Evolutionary conservation across 768 basidiomycete species (phyloP), one percentile per base, ranked within the genome.

Genomic region (Mycena capillaripes): DNA sequence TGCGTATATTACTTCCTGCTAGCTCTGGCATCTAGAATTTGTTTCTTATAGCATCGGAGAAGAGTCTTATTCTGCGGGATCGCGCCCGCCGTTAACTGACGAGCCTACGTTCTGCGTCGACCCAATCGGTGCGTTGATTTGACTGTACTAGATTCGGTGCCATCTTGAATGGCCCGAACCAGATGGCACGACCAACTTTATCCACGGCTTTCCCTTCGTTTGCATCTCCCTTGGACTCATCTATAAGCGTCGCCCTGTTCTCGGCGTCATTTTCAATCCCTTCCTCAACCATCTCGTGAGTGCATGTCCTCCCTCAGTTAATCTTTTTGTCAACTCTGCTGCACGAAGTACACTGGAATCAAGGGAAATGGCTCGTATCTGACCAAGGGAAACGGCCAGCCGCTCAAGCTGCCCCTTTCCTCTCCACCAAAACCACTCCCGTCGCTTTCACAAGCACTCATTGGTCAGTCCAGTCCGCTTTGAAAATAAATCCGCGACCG

Each of bases 41-140:
- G 14, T 38, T 25, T 27, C 44, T 16, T 68, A 25, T 63, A 97
- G 95, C 82, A 95, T 98, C 69, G 97, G 97, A 67, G 97, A 99
- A 79, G 97, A 99, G 83, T 94, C 94, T 0, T 97, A 93, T 76
- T 91, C 95, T 11, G 87, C 92, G 5, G 95, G 95, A n/a, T 80
- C 86, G 68, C 86, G 89, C 34, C 86, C 87, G 23, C 86, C 91
- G 14, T 82, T 97, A 67, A 95, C 95, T 1, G 94, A 98, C 76
- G 91, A 91, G 34, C 96, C 97, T 6, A 99, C 97, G 0, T 99
- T 94, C 85, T 98, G 97, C 77, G 95, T 97, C 52, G 97, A 99
- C 80, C 97, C 97, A 36, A 97, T 98, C 68, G 97, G 94, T 92
- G 75, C 66, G 86, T 77, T 63, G 17, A 30, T 11, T 48, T 34